Evolutionary conservation across 352 stramenopile species (phyloP).

Genomic region (Phytophthora tubulina): DNA sequence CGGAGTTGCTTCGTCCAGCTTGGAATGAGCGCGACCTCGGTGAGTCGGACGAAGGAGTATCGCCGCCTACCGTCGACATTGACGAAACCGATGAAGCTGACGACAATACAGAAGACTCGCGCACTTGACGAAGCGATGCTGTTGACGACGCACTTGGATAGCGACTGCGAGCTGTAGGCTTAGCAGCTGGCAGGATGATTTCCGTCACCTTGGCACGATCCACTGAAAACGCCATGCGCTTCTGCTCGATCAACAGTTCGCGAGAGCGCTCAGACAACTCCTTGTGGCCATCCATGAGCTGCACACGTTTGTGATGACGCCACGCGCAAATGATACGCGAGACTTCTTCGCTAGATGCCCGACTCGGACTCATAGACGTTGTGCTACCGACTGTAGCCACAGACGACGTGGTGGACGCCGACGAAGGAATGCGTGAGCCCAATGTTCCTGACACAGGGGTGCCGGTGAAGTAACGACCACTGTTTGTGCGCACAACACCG

Average conservation of each 20-base stretch:
- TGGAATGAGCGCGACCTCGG: conserved; percentile 43
- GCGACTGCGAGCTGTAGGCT: conserved; percentile 54
- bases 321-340: conserved; percentile 86
- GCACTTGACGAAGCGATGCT: conserved; percentile 46
- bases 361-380: conserved; percentile 61
- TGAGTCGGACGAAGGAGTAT: conserved; percentile 40
- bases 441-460: conserved; percentile 53
- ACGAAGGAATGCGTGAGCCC: conserved; percentile 61
- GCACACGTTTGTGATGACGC: conserved; percentile 88
- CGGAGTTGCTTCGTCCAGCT: conserved; percentile 52
- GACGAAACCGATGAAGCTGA: conserved; percentile 55
- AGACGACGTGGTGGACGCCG: conserved; percentile 50
- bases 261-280: conserved; percentile 79
- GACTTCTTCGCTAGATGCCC: conserved; percentile 73
- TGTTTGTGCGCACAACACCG: conserved; percentile 62
- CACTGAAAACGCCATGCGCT: conserved; percentile 87
- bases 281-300: conserved; percentile 91
- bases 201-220: conserved; percentile 87
- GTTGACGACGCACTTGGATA: conserved; percentile 63
- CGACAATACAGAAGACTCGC: conserved; percentile 49
- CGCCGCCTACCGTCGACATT: conserved; percentile 38
- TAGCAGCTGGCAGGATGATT: conserved; percentile 78
- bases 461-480: conserved; percentile 48
- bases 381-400: conserved; percentile 54
- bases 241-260: conserved; percentile 88